Conservation (phyloP, 805 yeast species). For the Kazachstania africana region DNA sequence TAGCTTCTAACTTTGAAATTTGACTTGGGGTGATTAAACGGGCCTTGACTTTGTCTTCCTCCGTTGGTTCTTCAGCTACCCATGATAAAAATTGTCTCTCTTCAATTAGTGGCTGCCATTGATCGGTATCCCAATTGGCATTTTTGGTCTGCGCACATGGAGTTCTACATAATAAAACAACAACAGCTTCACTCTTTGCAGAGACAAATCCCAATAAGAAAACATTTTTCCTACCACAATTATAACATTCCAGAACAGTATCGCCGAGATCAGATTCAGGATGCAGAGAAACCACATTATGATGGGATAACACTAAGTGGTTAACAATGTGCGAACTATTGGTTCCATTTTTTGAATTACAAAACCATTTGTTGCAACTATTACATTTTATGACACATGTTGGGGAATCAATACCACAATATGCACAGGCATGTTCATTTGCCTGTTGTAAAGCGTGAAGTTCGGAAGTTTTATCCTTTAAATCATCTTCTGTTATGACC, state of each 20-base stretch:
- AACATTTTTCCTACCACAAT: slow-evolving; percentile 73
- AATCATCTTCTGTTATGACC: slow-evolving; percentile 1
- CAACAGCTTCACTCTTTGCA: slow-evolving; percentile 77
- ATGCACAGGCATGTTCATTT: slow-evolving; percentile 33
- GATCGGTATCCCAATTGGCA: slow-evolving; percentile 72
- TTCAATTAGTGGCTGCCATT: slow-evolving; percentile 81
- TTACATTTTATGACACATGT: slow-evolving; percentile 64
- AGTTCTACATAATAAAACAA: slow-evolving; percentile 74
- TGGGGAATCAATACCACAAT: slow-evolving; percentile 65
- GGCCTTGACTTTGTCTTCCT: slow-evolving; percentile 47
- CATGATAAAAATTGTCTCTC: slow-evolving; percentile 69
- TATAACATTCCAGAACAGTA: slow-evolving; percentile 76
- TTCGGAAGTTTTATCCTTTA: neutral
- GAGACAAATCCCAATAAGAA: slow-evolving; percentile 78
- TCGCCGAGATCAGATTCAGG: slow-evolving; percentile 80
- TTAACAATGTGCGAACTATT: slow-evolving; percentile 73
- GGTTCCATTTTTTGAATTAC: slow-evolving; percentile 54
- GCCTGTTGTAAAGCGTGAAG: neutral
- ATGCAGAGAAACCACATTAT: slow-evolving; percentile 63
- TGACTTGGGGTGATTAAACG: slow-evolving; percentile 49
- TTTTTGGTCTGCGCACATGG: slow-evolving; percentile 78
- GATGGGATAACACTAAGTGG: slow-evolving; percentile 73
- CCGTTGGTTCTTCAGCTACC: slow-evolving; percentile 64
- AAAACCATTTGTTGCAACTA: slow-evolving; percentile 77
- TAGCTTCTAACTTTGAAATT: slow-evolving; percentile 61